Conservation (phyloP, 371 early-diverging fungal genomes). For the Mucor indicus region DNA sequence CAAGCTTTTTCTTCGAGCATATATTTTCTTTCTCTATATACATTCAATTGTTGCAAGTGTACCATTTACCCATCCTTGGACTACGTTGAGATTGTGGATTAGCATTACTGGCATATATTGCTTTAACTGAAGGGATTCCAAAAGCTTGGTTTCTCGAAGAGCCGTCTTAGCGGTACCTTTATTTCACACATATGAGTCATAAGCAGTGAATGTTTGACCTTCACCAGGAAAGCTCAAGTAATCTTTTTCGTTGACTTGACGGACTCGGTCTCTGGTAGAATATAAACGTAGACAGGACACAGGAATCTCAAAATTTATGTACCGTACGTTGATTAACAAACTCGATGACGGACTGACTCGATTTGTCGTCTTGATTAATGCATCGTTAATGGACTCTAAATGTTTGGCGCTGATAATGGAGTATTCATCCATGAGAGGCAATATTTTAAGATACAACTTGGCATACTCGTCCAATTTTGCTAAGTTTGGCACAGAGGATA, state of each 20-base stretch:
- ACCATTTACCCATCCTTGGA: too few relatives aligned
- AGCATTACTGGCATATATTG: background rate
- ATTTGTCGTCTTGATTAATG: background rate
- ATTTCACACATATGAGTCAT: background rate
- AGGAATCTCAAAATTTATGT: background rate
- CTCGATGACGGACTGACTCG: background rate
- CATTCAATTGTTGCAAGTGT: too few relatives aligned
- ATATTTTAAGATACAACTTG: conserved; percentile 1
- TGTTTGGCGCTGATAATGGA: background rate
- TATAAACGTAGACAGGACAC: background rate
- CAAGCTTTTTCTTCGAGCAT: too few relatives aligned
- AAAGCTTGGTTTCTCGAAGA: background rate
- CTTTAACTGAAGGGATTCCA: background rate
- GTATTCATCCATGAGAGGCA: conserved; percentile 1
- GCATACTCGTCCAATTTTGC: background rate
- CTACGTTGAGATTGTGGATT: too few relatives aligned
- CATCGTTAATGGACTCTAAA: conserved; percentile 3
- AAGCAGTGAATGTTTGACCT: background rate
- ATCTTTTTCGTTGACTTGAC: background rate
- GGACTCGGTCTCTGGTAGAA: background rate
- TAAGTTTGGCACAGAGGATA: too few relatives aligned
- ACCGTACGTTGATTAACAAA: background rate
- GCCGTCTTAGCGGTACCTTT: background rate
- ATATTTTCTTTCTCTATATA: too few relatives aligned
- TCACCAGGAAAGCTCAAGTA: background rate